Percentiles rank a stretch among this genome's conserved stretches.
Evolutionary conservation across 257 asterid species (phyloP).

Genomic region (Nicotiana knightiana): DNA sequence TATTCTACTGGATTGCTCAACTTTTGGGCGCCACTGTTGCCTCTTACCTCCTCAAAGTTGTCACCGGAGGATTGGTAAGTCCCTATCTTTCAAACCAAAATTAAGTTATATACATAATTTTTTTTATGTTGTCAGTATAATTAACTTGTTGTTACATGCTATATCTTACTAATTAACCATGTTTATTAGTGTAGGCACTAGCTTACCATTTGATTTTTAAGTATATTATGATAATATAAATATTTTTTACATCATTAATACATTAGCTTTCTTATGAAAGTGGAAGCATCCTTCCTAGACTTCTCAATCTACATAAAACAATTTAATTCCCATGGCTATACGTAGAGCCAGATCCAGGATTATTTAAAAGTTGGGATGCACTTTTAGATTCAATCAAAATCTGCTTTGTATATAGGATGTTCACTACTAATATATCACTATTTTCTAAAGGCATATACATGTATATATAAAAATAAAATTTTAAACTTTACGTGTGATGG

Average conservation of each 20-base stretch:
- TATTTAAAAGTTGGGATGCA: too few species aligned
- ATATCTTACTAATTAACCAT: background rate
- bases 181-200: background rate
- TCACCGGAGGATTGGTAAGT: conserved; percentile 83
- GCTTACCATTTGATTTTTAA: background rate
- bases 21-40: conserved; percentile 68
- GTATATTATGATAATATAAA: too few species aligned
- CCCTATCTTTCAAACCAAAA: background rate
- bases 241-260: background rate
- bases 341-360: too few species aligned
- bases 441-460: too few species aligned
- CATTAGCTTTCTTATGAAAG: too few species aligned
- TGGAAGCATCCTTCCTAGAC: background rate
- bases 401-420: too few species aligned
- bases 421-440: too few species aligned
- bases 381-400: too few species aligned
- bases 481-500: too few species aligned
- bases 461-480: too few species aligned
- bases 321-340: background rate
- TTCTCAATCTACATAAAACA: background rate
- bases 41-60: conserved; percentile 53
- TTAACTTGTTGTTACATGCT: background rate
- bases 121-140: background rate
- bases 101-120: background rate
- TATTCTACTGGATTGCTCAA: conserved; percentile 82